Evolutionary conservation across 2,329 filamentous ascomycete genomes (phyloP).

Genomic region (Ascochyta fabae): DNA sequence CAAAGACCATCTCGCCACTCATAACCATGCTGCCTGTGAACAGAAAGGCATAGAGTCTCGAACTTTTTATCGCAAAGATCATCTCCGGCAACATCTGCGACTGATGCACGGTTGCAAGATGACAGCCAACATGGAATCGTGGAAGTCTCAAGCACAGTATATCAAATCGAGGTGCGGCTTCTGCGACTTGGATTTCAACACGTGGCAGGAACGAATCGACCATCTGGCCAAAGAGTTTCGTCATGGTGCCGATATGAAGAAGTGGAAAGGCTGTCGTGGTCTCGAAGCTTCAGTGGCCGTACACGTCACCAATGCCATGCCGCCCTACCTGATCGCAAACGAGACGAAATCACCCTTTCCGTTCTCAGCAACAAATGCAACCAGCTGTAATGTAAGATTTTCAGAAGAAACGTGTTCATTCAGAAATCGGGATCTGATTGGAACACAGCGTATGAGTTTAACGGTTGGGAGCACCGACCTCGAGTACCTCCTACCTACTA

Average conservation of each 20-base stretch:
- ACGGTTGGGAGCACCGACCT: slow-evolving; percentile 29
- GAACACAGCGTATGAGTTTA: slow-evolving; percentile 23
- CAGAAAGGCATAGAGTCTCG: slow-evolving; percentile 70
- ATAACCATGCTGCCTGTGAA: slow-evolving; percentile 68
- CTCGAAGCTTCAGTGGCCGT: slow-evolving; percentile 56
- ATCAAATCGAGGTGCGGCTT: slow-evolving; percentile 64
- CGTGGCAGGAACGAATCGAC: slow-evolving; percentile 60
- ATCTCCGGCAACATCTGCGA: slow-evolving; percentile 66
- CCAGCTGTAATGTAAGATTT: slow-evolving; percentile 38
- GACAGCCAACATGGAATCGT: slow-evolving; percentile 68
- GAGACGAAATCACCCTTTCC: slow-evolving; percentile 55
- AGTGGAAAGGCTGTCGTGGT: slow-evolving; percentile 64
- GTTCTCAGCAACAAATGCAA: slow-evolving; percentile 53
- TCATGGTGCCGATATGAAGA: slow-evolving; percentile 58
- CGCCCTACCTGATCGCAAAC: slow-evolving; percentile 58
- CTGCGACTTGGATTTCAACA: slow-evolving; percentile 55
- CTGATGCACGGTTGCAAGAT: slow-evolving; percentile 68
- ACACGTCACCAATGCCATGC: slow-evolving; percentile 59
- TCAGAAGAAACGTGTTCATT: neutral
- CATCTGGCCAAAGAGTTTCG: slow-evolving; percentile 64
- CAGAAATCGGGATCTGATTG: slow-evolving; percentile 14
- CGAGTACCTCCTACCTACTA: slow-evolving; percentile 36
- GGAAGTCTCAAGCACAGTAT: slow-evolving; percentile 62
- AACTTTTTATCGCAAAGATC: slow-evolving; percentile 69
- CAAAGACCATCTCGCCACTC: slow-evolving; percentile 63